phyloP scores from a whole-genome alignment of 768 basidiomycete species.

The Trametes punicea region DNA sequence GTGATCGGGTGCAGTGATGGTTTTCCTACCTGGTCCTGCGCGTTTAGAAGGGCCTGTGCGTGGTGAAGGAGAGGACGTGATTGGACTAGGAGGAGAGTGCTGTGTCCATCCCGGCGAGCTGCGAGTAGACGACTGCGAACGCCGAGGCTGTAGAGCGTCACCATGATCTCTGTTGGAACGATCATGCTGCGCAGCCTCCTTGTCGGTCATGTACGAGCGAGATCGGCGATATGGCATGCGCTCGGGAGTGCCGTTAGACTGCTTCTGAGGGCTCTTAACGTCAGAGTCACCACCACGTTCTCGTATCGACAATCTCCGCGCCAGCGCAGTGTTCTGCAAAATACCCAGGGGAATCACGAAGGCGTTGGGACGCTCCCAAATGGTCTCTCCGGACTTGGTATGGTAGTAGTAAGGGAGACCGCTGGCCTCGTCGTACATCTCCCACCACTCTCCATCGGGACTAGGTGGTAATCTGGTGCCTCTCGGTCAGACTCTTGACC shows the following conservation, averaged over 20 bases:
- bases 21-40: slow-evolving; percentile 10
- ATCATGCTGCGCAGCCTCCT: slow-evolving; percentile 5
- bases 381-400: slow-evolving; percentile 85
- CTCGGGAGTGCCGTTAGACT: background rate
- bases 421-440: slow-evolving; percentile 79
- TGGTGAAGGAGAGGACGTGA: background rate
- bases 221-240: slow-evolving; percentile 26
- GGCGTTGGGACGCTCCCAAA: slow-evolving; percentile 86
- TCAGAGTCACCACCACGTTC: slow-evolving; percentile 3
- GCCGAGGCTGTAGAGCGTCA: slow-evolving; percentile 14
- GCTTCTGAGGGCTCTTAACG: slow-evolving; percentile 10
- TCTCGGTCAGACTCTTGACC: background rate
- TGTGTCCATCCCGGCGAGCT: slow-evolving; percentile 20
- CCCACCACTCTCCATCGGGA: slow-evolving; percentile 94
- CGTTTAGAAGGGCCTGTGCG: slow-evolving; percentile 7
- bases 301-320: slow-evolving; percentile 56
- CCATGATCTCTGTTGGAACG: slow-evolving; percentile 3
- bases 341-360: slow-evolving; percentile 91
- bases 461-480: slow-evolving; percentile 70
- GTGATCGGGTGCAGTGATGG: slow-evolving; percentile 18
- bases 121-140: slow-evolving; percentile 27
- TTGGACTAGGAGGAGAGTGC: slow-evolving; percentile 3
- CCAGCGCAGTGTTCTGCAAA: slow-evolving; percentile 78
- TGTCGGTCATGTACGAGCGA: slow-evolving; percentile 22
- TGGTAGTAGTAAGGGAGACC: slow-evolving; percentile 93